Conservation (phyloP, 306 rosid species). For the Trichosanthes cucumerina region DNA sequence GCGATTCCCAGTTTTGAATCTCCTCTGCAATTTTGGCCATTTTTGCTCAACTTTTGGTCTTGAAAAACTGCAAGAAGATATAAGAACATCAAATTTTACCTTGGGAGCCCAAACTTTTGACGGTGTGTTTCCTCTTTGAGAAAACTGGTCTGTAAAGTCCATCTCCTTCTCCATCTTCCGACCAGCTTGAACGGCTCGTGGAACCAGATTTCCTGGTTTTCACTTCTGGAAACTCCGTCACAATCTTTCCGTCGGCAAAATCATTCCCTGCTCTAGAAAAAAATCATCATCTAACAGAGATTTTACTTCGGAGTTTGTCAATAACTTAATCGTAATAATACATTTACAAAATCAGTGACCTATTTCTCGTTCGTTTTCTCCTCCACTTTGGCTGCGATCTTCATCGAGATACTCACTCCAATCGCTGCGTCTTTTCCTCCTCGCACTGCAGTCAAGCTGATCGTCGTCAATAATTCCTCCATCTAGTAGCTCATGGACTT, state of each 20-base stretch:
- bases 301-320: neutral
- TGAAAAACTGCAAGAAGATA: neutral
- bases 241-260: conserved; percentile 19
- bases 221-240: conserved; percentile 44
- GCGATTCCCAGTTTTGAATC: conserved; percentile 12
- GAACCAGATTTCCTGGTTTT: conserved; percentile 36
- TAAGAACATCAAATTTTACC: conserved; percentile 19
- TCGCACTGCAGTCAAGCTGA: neutral
- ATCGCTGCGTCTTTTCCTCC: conserved; percentile 25
- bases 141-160: conserved; percentile 19
- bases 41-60: neutral
- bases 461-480: neutral
- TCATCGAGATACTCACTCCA: conserved; percentile 65
- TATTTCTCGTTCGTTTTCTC: conserved; percentile 7
- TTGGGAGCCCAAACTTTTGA: conserved; percentile 11
- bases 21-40: conserved; percentile 17
- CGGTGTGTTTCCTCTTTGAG: conserved; percentile 18
- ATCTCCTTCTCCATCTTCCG: conserved; percentile 6
- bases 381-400: neutral
- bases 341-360: conserved; percentile 10
- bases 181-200: conserved; percentile 13
- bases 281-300: neutral
- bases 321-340: neutral
- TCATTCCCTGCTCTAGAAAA: conserved; percentile 21
- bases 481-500: neutral